Percentiles rank a stretch among this genome's conserved stretches.
Conservation (phyloP, 2,329 filamentous ascomycete species). For the Capronia epimyces region DNA sequence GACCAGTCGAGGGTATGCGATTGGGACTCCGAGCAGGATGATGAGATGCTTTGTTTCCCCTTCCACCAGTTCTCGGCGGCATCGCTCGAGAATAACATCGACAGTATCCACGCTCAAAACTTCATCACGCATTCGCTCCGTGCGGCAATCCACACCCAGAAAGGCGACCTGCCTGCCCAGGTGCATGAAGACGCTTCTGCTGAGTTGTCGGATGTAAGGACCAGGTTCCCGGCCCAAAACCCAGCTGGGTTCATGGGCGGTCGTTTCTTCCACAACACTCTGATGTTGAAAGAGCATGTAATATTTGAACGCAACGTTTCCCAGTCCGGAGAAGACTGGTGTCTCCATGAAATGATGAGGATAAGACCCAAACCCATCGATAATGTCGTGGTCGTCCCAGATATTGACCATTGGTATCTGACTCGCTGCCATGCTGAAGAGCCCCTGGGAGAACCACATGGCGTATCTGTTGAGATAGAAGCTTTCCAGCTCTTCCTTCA, state of each 20-base stretch:
- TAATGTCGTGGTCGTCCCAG: conserved; percentile 91
- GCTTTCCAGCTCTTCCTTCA: conserved; percentile 80
- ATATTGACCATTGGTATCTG: conserved; percentile 99
- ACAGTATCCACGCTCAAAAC: conserved; percentile 76
- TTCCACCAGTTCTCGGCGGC: conserved; percentile 72
- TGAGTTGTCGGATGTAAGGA: conserved; percentile 82
- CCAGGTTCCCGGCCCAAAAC: conserved; percentile 71
- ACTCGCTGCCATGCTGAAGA: conserved; percentile 85
- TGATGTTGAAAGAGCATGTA: conserved; percentile 99
- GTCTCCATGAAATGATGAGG: conserved; percentile 86
- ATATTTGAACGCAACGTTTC: conserved; percentile 93
- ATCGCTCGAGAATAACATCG: conserved; percentile 78
- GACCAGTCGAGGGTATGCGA: conserved; percentile 71
- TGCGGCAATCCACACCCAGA: conserved; percentile 83
- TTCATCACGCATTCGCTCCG: conserved; percentile 78
- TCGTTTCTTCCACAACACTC: conserved; percentile 72
- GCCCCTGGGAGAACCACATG: conserved; percentile 92
- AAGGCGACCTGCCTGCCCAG: conserved; percentile 75
- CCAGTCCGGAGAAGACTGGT: conserved; percentile 82
- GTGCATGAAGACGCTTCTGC: conserved; percentile 78
- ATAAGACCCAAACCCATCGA: conserved; percentile 90
- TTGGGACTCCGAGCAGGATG: conserved; percentile 68
- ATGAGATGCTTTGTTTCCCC: conserved; percentile 78
- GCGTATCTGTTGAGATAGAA: conserved; percentile 87
- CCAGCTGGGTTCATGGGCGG: conserved; percentile 85